A percentile compares a stretch with the other conserved stretches of the same genome.
Conservation (phyloP, 2,329 filamentous ascomycete species). For the Sarocladiaceae sp. region DNA sequence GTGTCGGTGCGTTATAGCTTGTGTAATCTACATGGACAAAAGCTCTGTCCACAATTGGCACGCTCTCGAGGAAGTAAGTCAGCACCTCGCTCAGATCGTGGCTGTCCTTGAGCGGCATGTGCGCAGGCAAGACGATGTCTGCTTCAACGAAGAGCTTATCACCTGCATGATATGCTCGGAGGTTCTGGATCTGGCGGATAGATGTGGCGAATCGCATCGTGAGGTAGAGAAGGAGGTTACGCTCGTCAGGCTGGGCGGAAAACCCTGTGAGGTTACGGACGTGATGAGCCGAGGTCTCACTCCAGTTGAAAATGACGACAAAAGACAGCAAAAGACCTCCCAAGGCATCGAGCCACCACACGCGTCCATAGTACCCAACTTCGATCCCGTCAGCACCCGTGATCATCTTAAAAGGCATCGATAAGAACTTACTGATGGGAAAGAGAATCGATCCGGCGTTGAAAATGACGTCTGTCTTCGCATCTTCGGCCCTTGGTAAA, state of each 20-base stretch:
- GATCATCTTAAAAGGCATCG: conserved; percentile 9
- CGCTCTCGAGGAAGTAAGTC: conserved; percentile 79
- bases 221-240: conserved; percentile 81
- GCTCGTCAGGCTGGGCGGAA: conserved; percentile 71
- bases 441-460: conserved; percentile 86
- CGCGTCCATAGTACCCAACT: conserved; percentile 65
- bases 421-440: conserved; percentile 51
- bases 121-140: conserved; percentile 75
- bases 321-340: conserved; percentile 73
- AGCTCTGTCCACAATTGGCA: conserved; percentile 69
- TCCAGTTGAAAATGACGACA: conserved; percentile 77
- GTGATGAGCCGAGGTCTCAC: conserved; percentile 64
- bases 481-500: conserved; percentile 40
- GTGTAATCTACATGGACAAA: conserved; percentile 64
- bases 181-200: conserved; percentile 77
- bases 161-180: conserved; percentile 78
- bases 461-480: conserved; percentile 75
- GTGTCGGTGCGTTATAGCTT: conserved; percentile 55
- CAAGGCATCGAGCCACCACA: conserved; percentile 81
- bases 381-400: background rate
- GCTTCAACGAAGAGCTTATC: conserved; percentile 79
- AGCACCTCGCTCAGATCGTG: conserved; percentile 73
- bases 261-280: conserved; percentile 77
- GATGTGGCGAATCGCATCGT: conserved; percentile 90
- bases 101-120: conserved; percentile 68